Conservation (phyloP, 192 early-diverging fungal genomes). For the Phycomyces blakesleeanus region DNA sequence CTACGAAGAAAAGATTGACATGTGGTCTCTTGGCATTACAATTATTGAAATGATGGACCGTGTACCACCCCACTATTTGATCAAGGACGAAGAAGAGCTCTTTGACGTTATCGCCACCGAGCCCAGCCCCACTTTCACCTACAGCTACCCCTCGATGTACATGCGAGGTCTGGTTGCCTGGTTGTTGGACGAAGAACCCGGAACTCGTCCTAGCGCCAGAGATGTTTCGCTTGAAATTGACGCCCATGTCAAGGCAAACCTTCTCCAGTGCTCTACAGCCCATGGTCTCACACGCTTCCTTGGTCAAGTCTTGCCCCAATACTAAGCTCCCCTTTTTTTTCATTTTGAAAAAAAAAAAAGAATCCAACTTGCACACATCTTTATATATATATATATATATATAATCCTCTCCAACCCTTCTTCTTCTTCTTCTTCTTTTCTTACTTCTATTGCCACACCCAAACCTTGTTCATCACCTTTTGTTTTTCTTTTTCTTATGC, state of each 20-base stretch:
- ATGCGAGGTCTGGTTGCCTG: constrained; percentile 41
- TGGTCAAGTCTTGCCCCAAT: constrained; percentile 28
- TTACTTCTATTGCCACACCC: not conserved
- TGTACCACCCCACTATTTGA: constrained; percentile 41
- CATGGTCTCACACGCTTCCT: constrained; percentile 29
- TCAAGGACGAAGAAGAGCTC: constrained; percentile 44
- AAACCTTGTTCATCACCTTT: constrained; percentile 4
- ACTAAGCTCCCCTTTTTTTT: not conserved
- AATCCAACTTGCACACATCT: too few relatives aligned
- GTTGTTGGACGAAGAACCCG: constrained; percentile 36
- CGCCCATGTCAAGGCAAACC: constrained; percentile 30
- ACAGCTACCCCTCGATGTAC: constrained; percentile 41
- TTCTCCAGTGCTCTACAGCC: constrained; percentile 27
- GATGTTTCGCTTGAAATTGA: constrained; percentile 38
- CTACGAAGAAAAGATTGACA: constrained; percentile 48
- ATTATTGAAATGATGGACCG: constrained; percentile 52
- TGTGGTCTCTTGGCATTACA: constrained; percentile 52
- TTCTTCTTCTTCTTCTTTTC: too few relatives aligned
- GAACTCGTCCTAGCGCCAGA: constrained; percentile 28
- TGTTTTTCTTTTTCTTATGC: not conserved
- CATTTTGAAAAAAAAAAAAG: not conserved
- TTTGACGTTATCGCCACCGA: constrained; percentile 37
- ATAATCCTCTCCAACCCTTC: too few relatives aligned
- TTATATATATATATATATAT: too few relatives aligned
- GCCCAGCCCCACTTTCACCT: constrained; percentile 37